Evolutionary conservation across 2,329 filamentous ascomycete species (phyloP).

Genomic region (Blastomyces emzantsi): DNA sequence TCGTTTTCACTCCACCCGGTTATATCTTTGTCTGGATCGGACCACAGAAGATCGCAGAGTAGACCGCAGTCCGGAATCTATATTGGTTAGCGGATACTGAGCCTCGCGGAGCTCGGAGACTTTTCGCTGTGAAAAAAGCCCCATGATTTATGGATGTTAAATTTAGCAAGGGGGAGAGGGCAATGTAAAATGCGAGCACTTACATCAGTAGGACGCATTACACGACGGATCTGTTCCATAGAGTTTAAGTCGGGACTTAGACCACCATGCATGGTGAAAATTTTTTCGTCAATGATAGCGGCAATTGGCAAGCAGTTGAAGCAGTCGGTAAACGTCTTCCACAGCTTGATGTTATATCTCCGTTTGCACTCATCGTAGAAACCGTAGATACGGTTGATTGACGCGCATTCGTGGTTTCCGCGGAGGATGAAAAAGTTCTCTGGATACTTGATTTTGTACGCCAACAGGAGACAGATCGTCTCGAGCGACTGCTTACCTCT

Average conservation of each 20-base stretch:
- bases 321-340: conserved; percentile 99
- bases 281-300: conserved; percentile 99
- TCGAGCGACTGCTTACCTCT: conserved; percentile 98
- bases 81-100: conserved; percentile 34
- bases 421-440: conserved; percentile 99
- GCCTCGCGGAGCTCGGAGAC: conserved; percentile 21
- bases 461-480: conserved; percentile 91
- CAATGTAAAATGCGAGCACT: conserved; percentile 35
- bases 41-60: conserved; percentile 96
- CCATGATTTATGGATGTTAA: conserved; percentile 5
- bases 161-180: conserved; percentile 12
- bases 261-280: conserved; percentile 99
- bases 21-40: conserved; percentile 97
- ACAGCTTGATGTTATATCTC: conserved; percentile 98
- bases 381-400: conserved; percentile 97
- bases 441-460: conserved; percentile 99
- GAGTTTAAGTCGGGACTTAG: conserved; percentile 96
- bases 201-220: conserved; percentile 98
- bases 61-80: conserved; percentile 97
- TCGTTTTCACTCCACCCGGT: conserved; percentile 99
- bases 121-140: conserved; percentile 10
- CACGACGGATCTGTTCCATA: conserved; percentile 98
- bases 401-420: conserved; percentile 98
- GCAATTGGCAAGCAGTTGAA: conserved; percentile 99
- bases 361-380: conserved; percentile 99